Evolutionary conservation across 805 yeast species (phyloP).

Genomic region (Monosporozyma unispora): DNA sequence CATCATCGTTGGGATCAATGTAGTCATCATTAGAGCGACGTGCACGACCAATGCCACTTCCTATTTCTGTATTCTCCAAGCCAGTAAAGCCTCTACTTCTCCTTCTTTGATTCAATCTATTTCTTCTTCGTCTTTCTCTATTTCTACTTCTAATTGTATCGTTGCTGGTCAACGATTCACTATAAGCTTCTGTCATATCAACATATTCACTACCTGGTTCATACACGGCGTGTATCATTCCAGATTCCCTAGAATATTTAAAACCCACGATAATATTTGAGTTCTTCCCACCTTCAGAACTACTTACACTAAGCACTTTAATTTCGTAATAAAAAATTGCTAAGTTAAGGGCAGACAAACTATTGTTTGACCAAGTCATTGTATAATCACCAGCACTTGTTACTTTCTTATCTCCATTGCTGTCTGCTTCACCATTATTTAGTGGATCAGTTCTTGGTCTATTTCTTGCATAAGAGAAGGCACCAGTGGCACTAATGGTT

Average conservation of each 20-base stretch:
- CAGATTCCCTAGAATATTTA: constrained; percentile 13
- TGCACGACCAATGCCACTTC: too few relatives aligned
- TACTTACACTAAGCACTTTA: constrained; percentile 18
- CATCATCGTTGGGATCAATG: background rate
- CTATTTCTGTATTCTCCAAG: background rate
- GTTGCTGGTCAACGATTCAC: background rate
- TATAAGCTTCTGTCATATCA: background rate
- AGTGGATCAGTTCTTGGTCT: constrained; percentile 12
- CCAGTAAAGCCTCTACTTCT: background rate
- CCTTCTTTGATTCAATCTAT: background rate
- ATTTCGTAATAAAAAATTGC: constrained; percentile 27
- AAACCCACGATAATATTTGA: constrained; percentile 26
- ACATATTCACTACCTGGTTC: background rate
- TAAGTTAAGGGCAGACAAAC: constrained; percentile 15
- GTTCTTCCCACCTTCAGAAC: constrained; percentile 21
- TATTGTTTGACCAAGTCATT: constrained; percentile 23
- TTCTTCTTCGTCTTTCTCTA: background rate
- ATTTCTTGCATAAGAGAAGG: constrained; percentile 9
- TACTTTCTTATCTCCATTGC: background rate
- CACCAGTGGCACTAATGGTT: background rate
- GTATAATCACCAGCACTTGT: constrained; percentile 20
- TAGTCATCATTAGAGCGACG: background rate
- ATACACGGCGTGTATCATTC: background rate
- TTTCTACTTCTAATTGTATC: background rate
- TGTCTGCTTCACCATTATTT: background rate